Evolutionary conservation across 2,329 filamentous ascomycete genomes (phyloP), one percentile per base, ranked within the genome.

Genomic region (Cladobotryum protrusum): DNA sequence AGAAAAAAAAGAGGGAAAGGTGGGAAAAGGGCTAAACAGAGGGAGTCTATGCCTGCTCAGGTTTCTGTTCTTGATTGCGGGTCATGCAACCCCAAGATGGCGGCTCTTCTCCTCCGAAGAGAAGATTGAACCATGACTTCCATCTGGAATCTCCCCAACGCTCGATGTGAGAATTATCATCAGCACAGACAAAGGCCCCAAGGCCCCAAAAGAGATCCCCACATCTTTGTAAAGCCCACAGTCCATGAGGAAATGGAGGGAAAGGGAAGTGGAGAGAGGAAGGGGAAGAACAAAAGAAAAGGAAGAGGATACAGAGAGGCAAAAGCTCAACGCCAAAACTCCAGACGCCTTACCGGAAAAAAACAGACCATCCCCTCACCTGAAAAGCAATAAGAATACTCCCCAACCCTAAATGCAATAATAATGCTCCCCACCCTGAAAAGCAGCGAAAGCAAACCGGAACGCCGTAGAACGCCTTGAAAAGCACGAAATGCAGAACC

Each of bases 41-140:
- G 56, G 52, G 56, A 40, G 36, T 20, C 35, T 17, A 45, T 53
- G 47, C 52, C 59, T 68, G 72, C 72, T 76, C 73, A 68, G 73
- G 76, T 76, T 56, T 76, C 73, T 72, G 73, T 75, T 76, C 73
- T 75, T 68, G 49, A 53, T n/a, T 49, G 32, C 15, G 43, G n/a
- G 32, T 45, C 43, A 17, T 35, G 14, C 14, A 2, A 14, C 13
- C 7, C 24, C 41, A 43, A 20, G 44, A 18, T 32, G 43, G 29
- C 13, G 55, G 59, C 39, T 60, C 61, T 61, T 50, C 35, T 53
- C 56, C 53, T 47, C 54, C 50, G 52, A n/a, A 42, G 35, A 49
- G 52, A 55, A 50, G 48, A 55, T 50, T 39, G 40, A 53, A 12
- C 44, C 40, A 9, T 2, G 12, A 19, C 33, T 18, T n/a, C 43